Conservation (phyloP, 495 filamentous ascomycete genomes). For the Talaromyces wortmannii region DNA sequence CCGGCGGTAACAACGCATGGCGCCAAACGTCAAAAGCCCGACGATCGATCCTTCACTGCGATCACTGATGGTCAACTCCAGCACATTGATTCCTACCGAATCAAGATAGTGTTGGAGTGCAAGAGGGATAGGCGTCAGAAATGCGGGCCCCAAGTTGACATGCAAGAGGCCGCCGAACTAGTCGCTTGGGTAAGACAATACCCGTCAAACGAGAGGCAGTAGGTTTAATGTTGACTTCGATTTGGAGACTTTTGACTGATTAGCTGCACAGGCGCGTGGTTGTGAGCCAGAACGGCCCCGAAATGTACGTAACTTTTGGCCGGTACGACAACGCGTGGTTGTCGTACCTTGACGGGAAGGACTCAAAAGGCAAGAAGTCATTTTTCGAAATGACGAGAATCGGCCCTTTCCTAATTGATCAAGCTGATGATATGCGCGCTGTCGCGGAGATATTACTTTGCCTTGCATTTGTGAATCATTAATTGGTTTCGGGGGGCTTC, state of each 20-base stretch:
- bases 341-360: background rate
- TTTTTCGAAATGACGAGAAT: too few species aligned
- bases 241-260: background rate
- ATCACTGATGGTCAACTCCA: background rate
- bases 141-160: background rate
- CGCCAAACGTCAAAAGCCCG: too few species aligned
- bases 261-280: constrained; percentile 3
- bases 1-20: too few species aligned
- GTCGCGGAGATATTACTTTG: too few species aligned
- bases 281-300: constrained; percentile 7
- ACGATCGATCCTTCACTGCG: background rate
- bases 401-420: too few species aligned
- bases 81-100: background rate
- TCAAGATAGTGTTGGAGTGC: background rate
- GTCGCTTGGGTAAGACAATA: constrained; percentile 8
- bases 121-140: background rate
- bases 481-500: too few species aligned
- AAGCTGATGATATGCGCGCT: too few species aligned
- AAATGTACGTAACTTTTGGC: constrained; percentile 11
- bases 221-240: background rate
- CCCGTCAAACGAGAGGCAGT: background rate
- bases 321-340: constrained; percentile 1
- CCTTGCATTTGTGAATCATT: too few species aligned
- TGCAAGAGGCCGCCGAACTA: constrained; percentile 10
- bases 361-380: too few species aligned